Conservation (phyloP, 257 asterid species). For the Solanum clarkiae region DNA sequence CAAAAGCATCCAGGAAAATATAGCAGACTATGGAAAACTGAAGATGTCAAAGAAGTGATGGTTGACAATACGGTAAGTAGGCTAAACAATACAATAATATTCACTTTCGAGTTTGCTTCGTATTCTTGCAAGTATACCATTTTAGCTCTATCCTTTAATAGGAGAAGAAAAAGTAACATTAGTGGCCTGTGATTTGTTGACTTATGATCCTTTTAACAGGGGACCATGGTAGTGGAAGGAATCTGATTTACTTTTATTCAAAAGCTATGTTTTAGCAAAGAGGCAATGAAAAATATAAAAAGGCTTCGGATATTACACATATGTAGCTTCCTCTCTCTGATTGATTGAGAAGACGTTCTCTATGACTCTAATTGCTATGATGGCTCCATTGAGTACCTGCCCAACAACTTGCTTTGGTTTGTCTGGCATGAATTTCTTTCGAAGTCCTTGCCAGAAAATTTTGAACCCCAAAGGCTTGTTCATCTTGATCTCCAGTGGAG, state of each 20-base stretch:
- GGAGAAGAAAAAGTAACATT: too few relatives aligned
- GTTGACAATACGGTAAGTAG: neutral
- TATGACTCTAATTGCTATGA: neutral
- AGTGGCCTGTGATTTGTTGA: neutral
- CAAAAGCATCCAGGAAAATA: neutral
- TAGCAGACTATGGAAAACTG: neutral
- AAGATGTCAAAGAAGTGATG: neutral
- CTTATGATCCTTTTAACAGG: neutral
- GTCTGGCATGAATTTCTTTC: neutral
- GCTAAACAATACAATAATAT: too few relatives aligned
- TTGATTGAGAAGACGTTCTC: neutral
- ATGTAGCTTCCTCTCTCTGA: neutral
- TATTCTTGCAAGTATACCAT: neutral
- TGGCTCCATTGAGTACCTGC: neutral
- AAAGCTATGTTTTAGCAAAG: neutral
- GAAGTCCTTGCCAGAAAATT: neutral
- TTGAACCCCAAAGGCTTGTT: neutral
- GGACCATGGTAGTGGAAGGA: neutral
- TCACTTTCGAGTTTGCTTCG: neutral
- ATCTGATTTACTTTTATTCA: neutral
- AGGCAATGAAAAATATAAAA: neutral
- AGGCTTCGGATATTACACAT: neutral
- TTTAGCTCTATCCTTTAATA: neutral
- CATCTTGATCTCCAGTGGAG: neutral
- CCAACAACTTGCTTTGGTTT: neutral